Base-by-base conservation (phyloP, 208 protist genomes). In the Naegleria gruberi region DNA sequence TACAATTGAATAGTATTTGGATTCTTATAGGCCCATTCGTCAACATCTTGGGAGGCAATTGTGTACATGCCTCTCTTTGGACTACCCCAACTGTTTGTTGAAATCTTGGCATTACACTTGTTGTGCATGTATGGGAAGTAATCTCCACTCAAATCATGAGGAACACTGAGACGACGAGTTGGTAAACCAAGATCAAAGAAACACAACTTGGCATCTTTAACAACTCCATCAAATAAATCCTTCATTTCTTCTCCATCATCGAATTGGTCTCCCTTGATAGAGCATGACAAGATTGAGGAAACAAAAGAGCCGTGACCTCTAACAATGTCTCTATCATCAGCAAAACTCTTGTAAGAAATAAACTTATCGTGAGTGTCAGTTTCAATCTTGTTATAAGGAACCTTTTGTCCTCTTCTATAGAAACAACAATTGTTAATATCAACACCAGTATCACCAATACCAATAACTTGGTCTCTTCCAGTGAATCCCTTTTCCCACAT, bases 381-480 rank as follows among this genome's bases (percentile, higher is more conserved):
- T 5, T 55, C 51, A 41, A 87, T 37, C 44, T 87, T 87, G 44
- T 41, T 46, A 43, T 55, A 65, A 73, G 83, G 83, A 8, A 87
- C 83, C 34, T 34, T 73, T 65, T 55, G 83, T 37, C 51, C 83
- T 55, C n/a, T 26, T 77, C 65, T 19, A 37, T 37, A 37, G 87
- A 98, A 97, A 90, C 94, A 97, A 93, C 96, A 98, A 91, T 94
- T 96, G 87, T 94, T 85, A 73, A 93, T 91, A 89, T 97, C 95
- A 5, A 98, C 89, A 19, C 96, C 96, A 83, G 94, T 96, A 92
- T 98, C 96, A 26, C 94, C 94, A 37, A 97, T 91, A 26, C 91
- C 93, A 90, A 97, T 92, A 30, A 97, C 91, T 92, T 97, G 94
- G n/a, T 93, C 95, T 10, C 82, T 91, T 44, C 96, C 96, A 47